A percentile compares a stretch with the other conserved stretches of the same genome.
These are phyloP conservation scores for Entomortierella parvispora DNA, from an alignment of 192 early-diverging fungal species.

Conservation along the genomic window DNA sequence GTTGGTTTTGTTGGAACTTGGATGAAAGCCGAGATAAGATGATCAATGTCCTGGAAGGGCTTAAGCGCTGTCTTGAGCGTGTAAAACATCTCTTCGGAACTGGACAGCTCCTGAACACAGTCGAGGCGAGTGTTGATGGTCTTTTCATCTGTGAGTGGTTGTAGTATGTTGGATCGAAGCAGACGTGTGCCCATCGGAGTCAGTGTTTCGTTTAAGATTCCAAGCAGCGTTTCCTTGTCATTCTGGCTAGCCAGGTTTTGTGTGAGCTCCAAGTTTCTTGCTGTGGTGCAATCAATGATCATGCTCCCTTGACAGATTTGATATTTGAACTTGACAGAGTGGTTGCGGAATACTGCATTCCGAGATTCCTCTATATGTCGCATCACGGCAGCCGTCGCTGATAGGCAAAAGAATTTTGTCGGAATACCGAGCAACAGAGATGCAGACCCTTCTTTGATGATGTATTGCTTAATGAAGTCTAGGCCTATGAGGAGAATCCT, in stretches of 20 bases:
- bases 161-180: constrained; percentile 80
- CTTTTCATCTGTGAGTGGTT: constrained; percentile 67
- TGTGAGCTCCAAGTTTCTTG: constrained; percentile 70
- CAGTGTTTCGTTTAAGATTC: constrained; percentile 65
- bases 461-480: constrained; percentile 54
- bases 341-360: constrained; percentile 59
- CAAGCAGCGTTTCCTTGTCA: constrained; percentile 65
- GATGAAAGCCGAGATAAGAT: constrained; percentile 62
- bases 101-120: constrained; percentile 65
- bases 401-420: constrained; percentile 68
- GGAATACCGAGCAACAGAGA: constrained; percentile 55
- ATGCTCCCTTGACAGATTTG: constrained; percentile 61
- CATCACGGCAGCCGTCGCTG: constrained; percentile 63
- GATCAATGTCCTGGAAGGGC: constrained; percentile 63
- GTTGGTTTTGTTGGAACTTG: constrained; percentile 58
- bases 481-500: constrained; percentile 24
- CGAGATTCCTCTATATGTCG: constrained; percentile 63
- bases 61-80: constrained; percentile 56
- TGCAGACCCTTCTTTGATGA: constrained; percentile 57
- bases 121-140: constrained; percentile 67
- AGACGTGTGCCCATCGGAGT: constrained; percentile 80
- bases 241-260: constrained; percentile 58
- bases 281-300: constrained; percentile 66
- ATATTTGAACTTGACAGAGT: constrained; percentile 68
- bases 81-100: constrained; percentile 61